These are phyloP conservation scores for Zasmidium cellare DNA, from an alignment of 2,329 filamentous ascomycete genomes.

Conservation along the genomic window DNA sequence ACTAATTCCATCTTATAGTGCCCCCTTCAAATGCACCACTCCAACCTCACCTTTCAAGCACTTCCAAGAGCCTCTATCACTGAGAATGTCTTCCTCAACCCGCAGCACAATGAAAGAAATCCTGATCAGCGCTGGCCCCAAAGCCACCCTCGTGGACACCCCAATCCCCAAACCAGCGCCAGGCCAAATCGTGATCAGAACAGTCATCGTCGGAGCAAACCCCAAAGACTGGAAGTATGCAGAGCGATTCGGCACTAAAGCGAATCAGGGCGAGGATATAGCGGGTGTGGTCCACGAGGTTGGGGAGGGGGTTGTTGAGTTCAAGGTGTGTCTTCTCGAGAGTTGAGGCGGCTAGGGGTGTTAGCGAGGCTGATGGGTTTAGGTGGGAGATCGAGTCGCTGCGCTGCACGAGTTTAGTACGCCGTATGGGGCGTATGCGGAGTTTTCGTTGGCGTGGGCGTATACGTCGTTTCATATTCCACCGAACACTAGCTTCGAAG, in stretches of 20 bases:
- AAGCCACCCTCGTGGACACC: slow-evolving; percentile 39
- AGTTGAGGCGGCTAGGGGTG: not conserved
- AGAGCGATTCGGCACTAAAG: slow-evolving; percentile 1
- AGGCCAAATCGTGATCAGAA: slow-evolving; percentile 34
- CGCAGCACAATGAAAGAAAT: slow-evolving; percentile 37
- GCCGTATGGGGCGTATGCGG: slow-evolving; percentile 58
- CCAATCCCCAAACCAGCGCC: slow-evolving; percentile 42
- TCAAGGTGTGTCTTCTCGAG: slow-evolving; percentile 39
- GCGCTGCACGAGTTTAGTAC: slow-evolving; percentile 56
- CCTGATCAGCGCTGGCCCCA: slow-evolving; percentile 35
- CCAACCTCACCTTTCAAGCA: too few relatives aligned
- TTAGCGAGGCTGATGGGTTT: slow-evolving; percentile 20
- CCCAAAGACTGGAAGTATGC: slow-evolving; percentile 33
- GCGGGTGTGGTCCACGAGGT: slow-evolving; percentile 54
- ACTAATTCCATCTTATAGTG: too few relatives aligned
- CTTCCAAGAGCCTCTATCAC: too few relatives aligned
- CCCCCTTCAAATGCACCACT: too few relatives aligned
- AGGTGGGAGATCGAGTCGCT: slow-evolving; percentile 56
- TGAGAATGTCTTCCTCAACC: not conserved
- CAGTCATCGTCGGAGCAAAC: slow-evolving; percentile 33
- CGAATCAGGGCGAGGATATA: slow-evolving; percentile 38
- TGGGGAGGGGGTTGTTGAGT: slow-evolving; percentile 57
- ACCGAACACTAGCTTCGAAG: slow-evolving; percentile 51
- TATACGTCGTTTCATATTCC: slow-evolving; percentile 60
- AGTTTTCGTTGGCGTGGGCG: slow-evolving; percentile 59